Evolutionary conservation across 148 eudicot species (phyloP), one percentile per base, ranked within the genome.

Genomic region (Pouteria glomerata): DNA sequence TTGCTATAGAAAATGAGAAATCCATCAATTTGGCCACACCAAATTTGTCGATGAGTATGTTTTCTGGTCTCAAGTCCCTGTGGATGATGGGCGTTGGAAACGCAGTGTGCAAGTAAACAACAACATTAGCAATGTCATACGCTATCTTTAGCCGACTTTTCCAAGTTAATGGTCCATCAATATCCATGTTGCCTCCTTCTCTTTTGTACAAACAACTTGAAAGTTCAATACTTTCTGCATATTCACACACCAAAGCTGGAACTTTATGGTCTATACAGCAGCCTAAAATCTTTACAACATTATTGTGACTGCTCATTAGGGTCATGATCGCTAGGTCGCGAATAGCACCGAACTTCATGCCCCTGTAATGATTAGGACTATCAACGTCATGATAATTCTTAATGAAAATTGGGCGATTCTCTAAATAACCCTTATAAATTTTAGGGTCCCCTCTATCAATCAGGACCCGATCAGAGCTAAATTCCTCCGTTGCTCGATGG

Each of bases 81-180:
- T 67, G 35, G 11, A 75, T 68, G 13, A 75, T 35, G 18, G 73
- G 78, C 26, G 59, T 75, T 1, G 56, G 23, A 75, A 75, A 75
- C 11, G 29, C 72, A 59, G 64, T 45, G 19, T 75, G 78, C 31
- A 75, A 37, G 48, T 56, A 75, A 68, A 52, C 58, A 6, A 75
- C 45, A 31, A 67, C 60, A 68, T 31, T 19, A 0, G 67, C 73
- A 45, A 75, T 48, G 12, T 75, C 73, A 39, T 50, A 31, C 1
- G 72, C 55, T 16, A 51, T 51, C 55, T 51, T n/a, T 18, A 51
- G 23, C 55, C 55, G 18, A 51, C 55, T 51, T 4, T 51, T 51
- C 55, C 55, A 51, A 0, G 4, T n/a, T 7, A 44, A 44, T 44
- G 8, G 10, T 14, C 13, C 12, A 1, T 11, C 23, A n/a, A 16